phyloP scores from a whole-genome alignment of 2,329 filamentous ascomycete species.

The Fusarium euwallaceae region DNA sequence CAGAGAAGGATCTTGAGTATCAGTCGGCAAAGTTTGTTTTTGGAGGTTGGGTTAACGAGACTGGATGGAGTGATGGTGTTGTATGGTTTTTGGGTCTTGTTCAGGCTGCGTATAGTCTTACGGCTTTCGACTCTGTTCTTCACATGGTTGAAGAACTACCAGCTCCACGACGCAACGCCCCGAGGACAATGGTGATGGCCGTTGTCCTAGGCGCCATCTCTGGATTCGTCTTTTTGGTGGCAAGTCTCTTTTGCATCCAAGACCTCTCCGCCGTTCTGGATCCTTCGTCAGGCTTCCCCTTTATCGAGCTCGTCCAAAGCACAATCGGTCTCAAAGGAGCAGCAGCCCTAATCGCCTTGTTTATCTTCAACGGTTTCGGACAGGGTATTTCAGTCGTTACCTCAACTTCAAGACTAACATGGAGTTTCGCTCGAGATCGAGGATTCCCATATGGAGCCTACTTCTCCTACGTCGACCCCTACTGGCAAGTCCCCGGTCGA shows the following conservation, averaged over 20 bases:
- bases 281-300: constrained; percentile 58
- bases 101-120: constrained; percentile 65
- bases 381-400: constrained; percentile 66
- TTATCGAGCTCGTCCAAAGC: constrained; percentile 61
- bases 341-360: constrained; percentile 61
- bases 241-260: constrained; percentile 64
- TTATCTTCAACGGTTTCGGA: constrained; percentile 68
- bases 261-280: constrained; percentile 56
- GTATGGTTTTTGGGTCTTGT: constrained; percentile 69
- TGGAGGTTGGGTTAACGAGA: constrained; percentile 58
- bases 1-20: constrained; percentile 57
- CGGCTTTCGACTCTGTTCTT: constrained; percentile 69
- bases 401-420: constrained; percentile 64
- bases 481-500: constrained; percentile 66
- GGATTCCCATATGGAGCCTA: constrained; percentile 60
- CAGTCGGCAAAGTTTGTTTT: constrained; percentile 66
- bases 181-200: constrained; percentile 64
- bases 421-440: constrained; percentile 67
- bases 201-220: constrained; percentile 61
- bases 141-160: constrained; percentile 71
- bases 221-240: constrained; percentile 64
- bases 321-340: constrained; percentile 53
- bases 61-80: constrained; percentile 65
- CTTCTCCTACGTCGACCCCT: constrained; percentile 57
- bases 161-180: constrained; percentile 62